Evolutionary conservation across 179 eudicot genomes (phyloP).

Genomic region (Heliamphora pulchella): DNA sequence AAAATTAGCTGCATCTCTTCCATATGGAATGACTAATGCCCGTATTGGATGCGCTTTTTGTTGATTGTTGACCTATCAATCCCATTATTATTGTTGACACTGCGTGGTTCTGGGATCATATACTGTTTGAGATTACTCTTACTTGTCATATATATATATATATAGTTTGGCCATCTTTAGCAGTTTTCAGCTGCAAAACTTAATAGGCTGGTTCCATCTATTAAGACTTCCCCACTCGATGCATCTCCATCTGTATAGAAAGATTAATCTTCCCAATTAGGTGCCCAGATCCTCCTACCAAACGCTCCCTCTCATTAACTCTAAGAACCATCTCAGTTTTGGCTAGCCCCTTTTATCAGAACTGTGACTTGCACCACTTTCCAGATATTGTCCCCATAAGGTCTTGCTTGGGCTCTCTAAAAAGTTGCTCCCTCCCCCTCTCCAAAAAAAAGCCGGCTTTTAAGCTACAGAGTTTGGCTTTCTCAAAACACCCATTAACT

Average conservation of each 20-base stretch:
- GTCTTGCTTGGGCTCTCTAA: too few relatives aligned
- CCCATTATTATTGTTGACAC: conserved; percentile 4
- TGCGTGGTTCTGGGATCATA: not conserved
- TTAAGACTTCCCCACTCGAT: not conserved
- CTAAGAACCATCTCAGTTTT: not conserved
- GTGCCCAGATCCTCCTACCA: not conserved
- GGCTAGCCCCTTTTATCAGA: too few relatives aligned
- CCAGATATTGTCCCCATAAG: too few relatives aligned
- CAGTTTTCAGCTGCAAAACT: not conserved
- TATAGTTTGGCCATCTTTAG: not conserved
- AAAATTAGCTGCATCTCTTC: not conserved
- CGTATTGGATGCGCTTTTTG: not conserved
- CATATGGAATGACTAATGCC: not conserved
- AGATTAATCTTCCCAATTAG: not conserved
- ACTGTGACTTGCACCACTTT: not conserved
- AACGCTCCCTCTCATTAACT: not conserved
- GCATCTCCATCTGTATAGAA: not conserved
- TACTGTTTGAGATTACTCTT: too few relatives aligned
- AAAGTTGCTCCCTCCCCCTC: too few relatives aligned
- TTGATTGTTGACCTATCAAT: not conserved
- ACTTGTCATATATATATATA: too few relatives aligned
- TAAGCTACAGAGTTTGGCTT: too few relatives aligned
- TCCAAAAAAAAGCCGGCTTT: too few relatives aligned
- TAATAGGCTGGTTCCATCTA: not conserved
- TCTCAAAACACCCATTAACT: too few relatives aligned